Percentiles rank a stretch among this genome's conserved stretches.
Conservation (phyloP, 805 yeast species). For the Candida ovalis region DNA sequence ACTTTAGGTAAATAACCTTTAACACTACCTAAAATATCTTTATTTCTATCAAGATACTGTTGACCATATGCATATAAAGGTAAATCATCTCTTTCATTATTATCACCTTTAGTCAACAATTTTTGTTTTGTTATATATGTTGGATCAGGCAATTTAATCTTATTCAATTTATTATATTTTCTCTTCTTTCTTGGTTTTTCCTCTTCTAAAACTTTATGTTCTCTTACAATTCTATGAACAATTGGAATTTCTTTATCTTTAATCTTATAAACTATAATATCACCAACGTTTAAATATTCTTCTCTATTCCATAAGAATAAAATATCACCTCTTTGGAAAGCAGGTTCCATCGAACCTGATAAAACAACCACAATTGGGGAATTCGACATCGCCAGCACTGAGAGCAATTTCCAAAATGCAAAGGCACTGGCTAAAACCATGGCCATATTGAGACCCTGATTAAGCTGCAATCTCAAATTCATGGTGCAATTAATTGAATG, state of each 20-base stretch:
- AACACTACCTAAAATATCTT: slow-evolving; percentile 87
- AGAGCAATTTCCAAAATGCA: slow-evolving; percentile 84
- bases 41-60: slow-evolving; percentile 67
- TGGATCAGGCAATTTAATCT: slow-evolving; percentile 4
- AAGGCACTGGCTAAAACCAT: slow-evolving; percentile 85
- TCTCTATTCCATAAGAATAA: slow-evolving; percentile 88
- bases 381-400: slow-evolving; percentile 72
- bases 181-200: slow-evolving; percentile 15
- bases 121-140: slow-evolving; percentile 41
- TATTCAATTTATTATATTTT: slow-evolving; percentile 9
- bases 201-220: slow-evolving; percentile 49
- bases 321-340: slow-evolving; percentile 96
- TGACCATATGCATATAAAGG: slow-evolving; percentile 77
- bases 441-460: slow-evolving; percentile 60
- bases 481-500: slow-evolving; percentile 8
- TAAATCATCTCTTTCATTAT: slow-evolving; percentile 88
- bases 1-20: slow-evolving; percentile 84
- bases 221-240: slow-evolving; percentile 90
- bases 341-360: slow-evolving; percentile 99
- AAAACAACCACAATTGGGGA: slow-evolving; percentile 96
- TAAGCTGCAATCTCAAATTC: slow-evolving; percentile 29
- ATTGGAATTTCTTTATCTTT: slow-evolving; percentile 83
- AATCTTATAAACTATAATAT: slow-evolving; percentile 88
- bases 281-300: slow-evolving; percentile 69
- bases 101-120: slow-evolving; percentile 92